Percentiles rank a stretch among this genome's conserved stretches.
These are phyloP conservation scores for Drechslerella coelobrocha DNA, from an alignment of 2,329 filamentous ascomycete genomes.

Conservation along the genomic window DNA sequence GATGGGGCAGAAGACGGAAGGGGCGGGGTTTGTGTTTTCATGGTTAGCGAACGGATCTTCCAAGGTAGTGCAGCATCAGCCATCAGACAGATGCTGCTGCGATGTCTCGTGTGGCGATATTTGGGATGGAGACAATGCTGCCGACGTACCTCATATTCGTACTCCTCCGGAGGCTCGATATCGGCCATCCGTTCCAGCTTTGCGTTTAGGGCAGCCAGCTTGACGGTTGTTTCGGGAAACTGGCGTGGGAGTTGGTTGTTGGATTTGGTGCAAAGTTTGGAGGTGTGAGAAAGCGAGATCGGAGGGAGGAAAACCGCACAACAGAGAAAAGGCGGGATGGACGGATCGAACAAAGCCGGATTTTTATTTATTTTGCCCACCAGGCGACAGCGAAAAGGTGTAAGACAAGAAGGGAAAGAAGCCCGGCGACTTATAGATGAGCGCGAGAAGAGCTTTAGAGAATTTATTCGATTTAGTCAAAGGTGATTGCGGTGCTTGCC, in stretches of 20 bases:
- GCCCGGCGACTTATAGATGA: background rate
- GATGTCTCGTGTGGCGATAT: background rate
- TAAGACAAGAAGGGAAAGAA: background rate
- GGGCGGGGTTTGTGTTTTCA: background rate
- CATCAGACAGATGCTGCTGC: background rate
- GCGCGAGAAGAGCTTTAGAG: constrained; percentile 19
- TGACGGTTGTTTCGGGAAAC: constrained; percentile 34
- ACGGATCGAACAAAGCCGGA: background rate
- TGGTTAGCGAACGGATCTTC: background rate
- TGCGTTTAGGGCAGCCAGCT: constrained; percentile 49
- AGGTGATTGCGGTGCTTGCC: background rate
- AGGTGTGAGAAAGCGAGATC: constrained; percentile 33
- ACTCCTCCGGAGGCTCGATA: constrained; percentile 49
- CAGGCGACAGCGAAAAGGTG: background rate
- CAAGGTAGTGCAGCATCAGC: background rate
- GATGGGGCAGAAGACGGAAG: constrained; percentile 1
- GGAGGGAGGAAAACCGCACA: constrained; percentile 6
- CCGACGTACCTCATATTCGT: constrained; percentile 49
- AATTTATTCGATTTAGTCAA: constrained; percentile 19
- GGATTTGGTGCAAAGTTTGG: constrained; percentile 9
- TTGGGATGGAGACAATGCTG: background rate
- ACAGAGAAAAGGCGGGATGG: constrained; percentile 3
- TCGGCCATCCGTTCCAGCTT: constrained; percentile 50
- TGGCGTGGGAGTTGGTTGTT: constrained; percentile 10
- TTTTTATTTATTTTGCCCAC: background rate